Evolutionary conservation across 352 stramenopile genomes (phyloP).

Genomic region (Vaucheria bursata): DNA sequence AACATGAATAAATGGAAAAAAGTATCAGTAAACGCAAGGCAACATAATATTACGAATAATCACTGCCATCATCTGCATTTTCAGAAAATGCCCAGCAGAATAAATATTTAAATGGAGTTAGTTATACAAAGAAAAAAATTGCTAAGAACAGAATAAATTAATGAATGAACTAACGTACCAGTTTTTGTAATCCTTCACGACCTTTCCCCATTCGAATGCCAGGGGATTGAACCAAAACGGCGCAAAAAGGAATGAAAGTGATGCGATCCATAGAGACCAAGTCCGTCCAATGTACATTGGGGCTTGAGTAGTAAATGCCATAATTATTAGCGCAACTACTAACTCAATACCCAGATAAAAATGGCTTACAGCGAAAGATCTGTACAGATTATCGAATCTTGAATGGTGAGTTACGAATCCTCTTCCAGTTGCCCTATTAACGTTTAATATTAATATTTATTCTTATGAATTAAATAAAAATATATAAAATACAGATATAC

Average conservation of each 20-base stretch:
- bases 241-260: constrained; percentile 76
- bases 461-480: too few species aligned
- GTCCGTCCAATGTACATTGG: constrained; percentile 91
- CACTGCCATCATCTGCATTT: too few species aligned
- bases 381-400: constrained; percentile 91
- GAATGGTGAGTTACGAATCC: constrained; percentile 98
- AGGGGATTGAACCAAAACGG: constrained; percentile 97
- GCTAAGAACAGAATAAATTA: too few species aligned
- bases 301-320: constrained; percentile 81
- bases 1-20: too few species aligned
- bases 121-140: too few species aligned
- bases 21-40: too few species aligned
- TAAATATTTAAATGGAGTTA: too few species aligned
- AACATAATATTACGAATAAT: too few species aligned
- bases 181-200: constrained; percentile 41
- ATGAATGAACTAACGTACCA: too few species aligned
- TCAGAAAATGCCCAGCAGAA: too few species aligned
- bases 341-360: constrained; percentile 92
- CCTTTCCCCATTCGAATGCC: constrained; percentile 89
- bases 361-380: constrained; percentile 95
- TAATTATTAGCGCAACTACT: constrained; percentile 78
- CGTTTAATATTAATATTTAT: too few species aligned
- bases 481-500: too few species aligned
- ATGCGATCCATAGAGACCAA: constrained; percentile 95
- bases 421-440: constrained; percentile 83